phyloP scores from a whole-genome alignment of 306 rosid genomes.

The Prunus fruticosa region DNA sequence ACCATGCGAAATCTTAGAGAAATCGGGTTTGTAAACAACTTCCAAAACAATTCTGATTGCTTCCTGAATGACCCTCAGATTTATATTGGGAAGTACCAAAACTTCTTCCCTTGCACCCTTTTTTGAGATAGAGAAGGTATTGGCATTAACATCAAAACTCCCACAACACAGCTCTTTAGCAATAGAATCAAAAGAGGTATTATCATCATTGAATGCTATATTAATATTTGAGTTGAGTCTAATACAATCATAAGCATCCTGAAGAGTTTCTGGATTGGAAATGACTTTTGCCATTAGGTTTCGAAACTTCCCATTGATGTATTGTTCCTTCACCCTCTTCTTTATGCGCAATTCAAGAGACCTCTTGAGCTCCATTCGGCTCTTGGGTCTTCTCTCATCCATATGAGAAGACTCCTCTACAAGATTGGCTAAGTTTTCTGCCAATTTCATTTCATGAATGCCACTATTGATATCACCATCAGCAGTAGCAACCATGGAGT shows the following conservation, averaged over 20 bases:
- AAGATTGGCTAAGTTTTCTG: constrained; percentile 61
- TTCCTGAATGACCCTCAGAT: constrained; percentile 72
- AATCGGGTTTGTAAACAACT: constrained; percentile 72
- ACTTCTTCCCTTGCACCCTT: constrained; percentile 50
- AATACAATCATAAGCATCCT: constrained; percentile 63
- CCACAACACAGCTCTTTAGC: constrained; percentile 50
- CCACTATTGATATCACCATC: constrained; percentile 17
- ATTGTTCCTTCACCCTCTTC: constrained; percentile 72
- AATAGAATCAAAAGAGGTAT: constrained; percentile 37
- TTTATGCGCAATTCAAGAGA: constrained; percentile 56
- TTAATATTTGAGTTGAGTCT: constrained; percentile 62
- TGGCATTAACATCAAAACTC: constrained; percentile 50
- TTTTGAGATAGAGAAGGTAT: constrained; percentile 57
- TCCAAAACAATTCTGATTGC: constrained; percentile 77
- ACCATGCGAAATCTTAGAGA: constrained; percentile 86
- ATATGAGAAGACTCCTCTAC: constrained; percentile 44
- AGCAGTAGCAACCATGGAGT: constrained; percentile 28
- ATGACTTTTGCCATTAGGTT: constrained; percentile 59
- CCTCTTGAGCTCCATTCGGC: constrained; percentile 69
- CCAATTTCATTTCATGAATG: constrained; percentile 38
- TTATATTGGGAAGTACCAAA: constrained; percentile 73
- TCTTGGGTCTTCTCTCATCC: constrained; percentile 31
- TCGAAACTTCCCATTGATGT: constrained; percentile 57
- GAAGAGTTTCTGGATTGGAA: constrained; percentile 66
- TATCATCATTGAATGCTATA: constrained; percentile 6